These are phyloP conservation scores for Aureobasidium lini DNA, from an alignment of 2,329 filamentous ascomycete species.

Conservation along the genomic window DNA sequence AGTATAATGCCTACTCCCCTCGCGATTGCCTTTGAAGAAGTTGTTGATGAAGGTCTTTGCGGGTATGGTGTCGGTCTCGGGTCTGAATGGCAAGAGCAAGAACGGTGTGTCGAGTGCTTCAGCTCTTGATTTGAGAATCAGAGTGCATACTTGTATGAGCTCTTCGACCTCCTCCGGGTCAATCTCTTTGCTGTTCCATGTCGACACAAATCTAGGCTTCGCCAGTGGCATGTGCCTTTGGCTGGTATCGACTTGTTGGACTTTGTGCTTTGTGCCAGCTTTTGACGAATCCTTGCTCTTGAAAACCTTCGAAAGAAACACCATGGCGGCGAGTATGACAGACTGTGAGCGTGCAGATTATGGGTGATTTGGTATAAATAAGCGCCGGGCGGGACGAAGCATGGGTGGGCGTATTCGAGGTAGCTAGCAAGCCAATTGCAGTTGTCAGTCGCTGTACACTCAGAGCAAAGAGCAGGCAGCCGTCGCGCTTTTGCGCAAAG, in stretches of 20 bases:
- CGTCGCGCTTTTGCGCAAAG: background rate
- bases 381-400: background rate
- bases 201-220: conserved; percentile 76
- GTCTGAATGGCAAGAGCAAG: conserved; percentile 86
- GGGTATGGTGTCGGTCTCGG: conserved; percentile 82
- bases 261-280: conserved; percentile 50
- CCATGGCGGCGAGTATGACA: conserved; percentile 32
- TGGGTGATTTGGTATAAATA: background rate
- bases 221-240: conserved; percentile 46
- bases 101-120: conserved; percentile 85
- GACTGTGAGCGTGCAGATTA: background rate
- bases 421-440: background rate
- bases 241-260: conserved; percentile 43
- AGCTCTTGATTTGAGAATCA: conserved; percentile 80
- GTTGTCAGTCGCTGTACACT: background rate
- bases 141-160: conserved; percentile 73
- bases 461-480: background rate
- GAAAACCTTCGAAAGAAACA: conserved; percentile 56
- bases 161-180: conserved; percentile 88
- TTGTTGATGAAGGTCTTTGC: conserved; percentile 88
- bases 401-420: background rate
- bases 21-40: conserved; percentile 69
- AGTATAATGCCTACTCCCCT: conserved; percentile 48
- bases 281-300: conserved; percentile 66
- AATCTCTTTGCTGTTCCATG: conserved; percentile 74